Evolutionary conservation across 495 filamentous ascomycete genomes (phyloP), one percentile per base, ranked within the genome.

Genomic region (Penicillium samsonianum): DNA sequence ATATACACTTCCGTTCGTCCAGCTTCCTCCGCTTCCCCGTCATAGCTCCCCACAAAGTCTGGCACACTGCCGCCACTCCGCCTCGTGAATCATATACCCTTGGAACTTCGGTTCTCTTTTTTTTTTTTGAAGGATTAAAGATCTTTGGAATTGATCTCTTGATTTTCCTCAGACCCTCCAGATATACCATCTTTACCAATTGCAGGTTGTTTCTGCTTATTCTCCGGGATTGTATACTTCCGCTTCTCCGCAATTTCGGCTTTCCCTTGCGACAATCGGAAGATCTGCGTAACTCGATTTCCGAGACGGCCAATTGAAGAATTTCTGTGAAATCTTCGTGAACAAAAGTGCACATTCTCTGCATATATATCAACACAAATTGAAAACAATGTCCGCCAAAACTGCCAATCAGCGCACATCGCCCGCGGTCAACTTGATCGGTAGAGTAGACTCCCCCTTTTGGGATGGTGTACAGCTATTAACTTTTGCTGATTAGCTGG

Each of bases 341-440:
- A 42, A 57, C 14, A 57, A 60, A 57, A 45, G 22, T 45, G 33
- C 37, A 42, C n/a, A 10, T 49, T 40, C 7, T 49, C 46, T 43
- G 22, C 44, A 50, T 28, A 35, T 46, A 51, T 61, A 63, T 37
- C 47, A 54, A 51, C 62, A 58, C 53, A 43, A 25, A 53, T 42
- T 43, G 50, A 53, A n/a, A 66, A 73, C 26, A 60, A 90, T 90
- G 87, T 85, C 87, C 55, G 82, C 86, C 43, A 88, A 85, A 64
- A 81, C 62, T 60, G 74, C 80, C 47, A 83, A 88, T 69, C 84
- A 86, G 23, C 87, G 88, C 65, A 81, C 92, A 38, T 90, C 91
- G 33, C 88, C 88, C 57, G 92, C 94, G 30, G 93, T 91, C 14
- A 97, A 98, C 71, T 73, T 98, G 57, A 96, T 98, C 69, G 93